Base-by-base conservation (phyloP, 225 moss, liverwort and hornwort genomes). In the Climacium dendroides region DNA sequence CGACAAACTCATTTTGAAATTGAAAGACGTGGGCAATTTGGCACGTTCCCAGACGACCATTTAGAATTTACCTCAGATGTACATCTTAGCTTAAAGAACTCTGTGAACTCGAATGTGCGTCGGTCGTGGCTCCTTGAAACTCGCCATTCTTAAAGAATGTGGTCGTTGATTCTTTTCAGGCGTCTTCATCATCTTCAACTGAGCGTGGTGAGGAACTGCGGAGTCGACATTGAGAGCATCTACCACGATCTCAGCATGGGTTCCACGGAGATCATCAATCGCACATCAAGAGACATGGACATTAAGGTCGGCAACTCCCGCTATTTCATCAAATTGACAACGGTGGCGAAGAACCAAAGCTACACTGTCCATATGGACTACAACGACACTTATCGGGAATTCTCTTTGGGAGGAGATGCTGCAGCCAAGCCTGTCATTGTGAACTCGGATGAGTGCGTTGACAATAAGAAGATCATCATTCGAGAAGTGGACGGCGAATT, bases 381-480 rank as follows among this genome's bases (percentile, higher is more conserved):
- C 88, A 88, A 54, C 74, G 83, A 88, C 53, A 92, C 90, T 4
- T 92, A 88, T 65, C 65, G 82, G 63, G 88, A 90, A 35, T 90
- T 79, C 37, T 78, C 76, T 11, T 60, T 88, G 60, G 86, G 74
- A 69, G 85, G 83, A 34, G 88, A 74, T 28, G 74, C 70, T 52
- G 69, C 74, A 52, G 82, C 57, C 67, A 87, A 85, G 52, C 30
- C 65, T 10, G 50, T 90, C 59, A 63, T 83, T 35, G 75, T 90
- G 74, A 88, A 61, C 88, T 90, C 90, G 37, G 86, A 90, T 64
- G 83, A 92, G 41, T 92, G 85, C 28, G 86, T 88, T 25, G 90
- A 90, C 88, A 90, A 92, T 8, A 83, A 87, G 47, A 88, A 34
- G 37, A 90, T 92, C n/a, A 70, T 57, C 61, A 83, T 90, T 60